These are phyloP conservation scores for Rubia balearica DNA, from an alignment of 305 asterid species.

Conservation along the genomic window DNA sequence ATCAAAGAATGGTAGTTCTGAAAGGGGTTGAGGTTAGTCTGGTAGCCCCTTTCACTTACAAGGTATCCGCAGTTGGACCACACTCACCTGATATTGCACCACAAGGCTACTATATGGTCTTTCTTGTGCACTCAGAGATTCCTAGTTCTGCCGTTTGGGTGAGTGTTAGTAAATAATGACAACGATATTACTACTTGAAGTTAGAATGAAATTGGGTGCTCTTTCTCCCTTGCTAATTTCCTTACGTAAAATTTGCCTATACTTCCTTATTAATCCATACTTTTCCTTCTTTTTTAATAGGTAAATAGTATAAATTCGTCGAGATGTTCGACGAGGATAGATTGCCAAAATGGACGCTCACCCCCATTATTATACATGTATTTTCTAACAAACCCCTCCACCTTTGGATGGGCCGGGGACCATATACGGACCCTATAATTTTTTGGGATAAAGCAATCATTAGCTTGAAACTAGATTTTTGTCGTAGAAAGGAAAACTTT, in stretches of 20 bases:
- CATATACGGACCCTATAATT: no score
- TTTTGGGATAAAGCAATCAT: no score
- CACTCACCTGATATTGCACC: slow-evolving; percentile 50
- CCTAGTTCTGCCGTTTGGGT: slow-evolving; percentile 63
- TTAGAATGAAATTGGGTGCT: background rate
- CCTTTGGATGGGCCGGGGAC: no score
- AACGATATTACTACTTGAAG: background rate
- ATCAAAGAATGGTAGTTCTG: slow-evolving; percentile 60
- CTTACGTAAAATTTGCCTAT: background rate
- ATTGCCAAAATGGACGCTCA: no score
- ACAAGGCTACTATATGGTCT: slow-evolving; percentile 54
- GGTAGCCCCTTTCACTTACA: slow-evolving; percentile 14
- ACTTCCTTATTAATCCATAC: no score
- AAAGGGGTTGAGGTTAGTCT: slow-evolving; percentile 19
- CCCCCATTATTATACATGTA: no score
- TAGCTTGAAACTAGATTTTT: no score
- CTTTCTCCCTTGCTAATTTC: background rate
- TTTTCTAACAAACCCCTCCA: no score
- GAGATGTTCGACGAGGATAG: no score
- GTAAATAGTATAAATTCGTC: no score
- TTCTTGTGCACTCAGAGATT: slow-evolving; percentile 40
- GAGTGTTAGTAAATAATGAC: background rate
- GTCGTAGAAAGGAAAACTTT: no score
- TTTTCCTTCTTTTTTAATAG: no score
- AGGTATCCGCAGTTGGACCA: slow-evolving; percentile 35